phyloP scores from a whole-genome alignment of 169 alveolate species.

The Fabrea salina region DNA sequence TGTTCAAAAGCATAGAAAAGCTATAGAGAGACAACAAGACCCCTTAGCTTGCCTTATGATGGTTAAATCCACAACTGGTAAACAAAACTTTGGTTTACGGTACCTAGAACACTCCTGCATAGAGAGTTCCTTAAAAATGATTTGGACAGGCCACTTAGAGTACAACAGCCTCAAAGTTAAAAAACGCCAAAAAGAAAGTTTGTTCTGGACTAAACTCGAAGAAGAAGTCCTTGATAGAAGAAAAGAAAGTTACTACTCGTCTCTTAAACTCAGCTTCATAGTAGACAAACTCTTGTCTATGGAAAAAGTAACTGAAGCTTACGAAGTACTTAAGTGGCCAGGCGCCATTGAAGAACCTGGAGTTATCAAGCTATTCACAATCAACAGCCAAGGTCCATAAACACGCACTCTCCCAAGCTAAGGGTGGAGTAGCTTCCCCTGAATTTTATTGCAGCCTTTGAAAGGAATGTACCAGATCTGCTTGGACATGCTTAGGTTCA shows the following conservation, averaged over 20 bases:
- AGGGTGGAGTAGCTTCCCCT: not conserved
- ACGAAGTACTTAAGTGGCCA: conserved; percentile 22
- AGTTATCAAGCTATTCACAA: not conserved
- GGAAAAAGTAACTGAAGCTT: not conserved
- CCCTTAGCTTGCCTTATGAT: not conserved
- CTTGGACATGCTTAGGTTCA: not conserved
- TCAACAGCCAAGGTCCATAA: not conserved
- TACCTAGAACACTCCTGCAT: not conserved
- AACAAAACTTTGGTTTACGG: not conserved
- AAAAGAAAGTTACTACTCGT: too few relatives aligned
- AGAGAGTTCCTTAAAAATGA: not conserved
- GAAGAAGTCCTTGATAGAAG: not conserved
- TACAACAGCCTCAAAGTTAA: too few relatives aligned
- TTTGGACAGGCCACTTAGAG: conserved; percentile 34
- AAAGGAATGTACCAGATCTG: not conserved
- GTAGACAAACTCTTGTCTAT: not conserved
- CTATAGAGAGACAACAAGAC: not conserved
- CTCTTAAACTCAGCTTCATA: not conserved
- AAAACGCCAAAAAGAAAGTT: not conserved
- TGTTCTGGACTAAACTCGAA: not conserved
- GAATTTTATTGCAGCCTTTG: conserved; percentile 7
- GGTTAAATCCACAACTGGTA: not conserved
- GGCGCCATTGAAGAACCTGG: conserved; percentile 15
- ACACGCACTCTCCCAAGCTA: too few relatives aligned
- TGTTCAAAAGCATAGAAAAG: not conserved